Evolutionary conservation across 345 rosid species (phyloP), one percentile per base, ranked within the genome.

Genomic region (Sisymbrium irio): DNA sequence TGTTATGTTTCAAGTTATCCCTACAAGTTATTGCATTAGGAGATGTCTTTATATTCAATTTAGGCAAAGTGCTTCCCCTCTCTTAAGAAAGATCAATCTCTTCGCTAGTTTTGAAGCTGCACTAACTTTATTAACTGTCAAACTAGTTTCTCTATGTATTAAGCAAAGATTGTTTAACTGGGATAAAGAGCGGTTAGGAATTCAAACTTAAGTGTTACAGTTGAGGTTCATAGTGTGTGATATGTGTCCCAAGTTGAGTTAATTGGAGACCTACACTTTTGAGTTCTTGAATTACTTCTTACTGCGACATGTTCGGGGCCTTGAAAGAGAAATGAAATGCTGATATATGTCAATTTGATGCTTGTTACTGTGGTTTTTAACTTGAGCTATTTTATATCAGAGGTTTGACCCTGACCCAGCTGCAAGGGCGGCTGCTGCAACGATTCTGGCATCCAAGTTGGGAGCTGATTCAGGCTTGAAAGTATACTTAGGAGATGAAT

Each of bases 341-440:
- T 41, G n/a, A 44, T 64, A 64, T 64, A 54, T 63, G 11, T 33
- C 44, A 59, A 15, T 11, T 11, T 2, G n/a, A 15, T 65, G 41
- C 17, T 54, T 50, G 11, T 50, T 46, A 65, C 10, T 63, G 35
- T 63, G 18, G 37, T 8, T 18, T 63, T 40, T 62, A 32, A 75
- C 74, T 53, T 45, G 54, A 56, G 13, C 32, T 70, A 35, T 70
- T 62, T 47, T 64, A 67, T 65, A 72, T 75, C 87, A 94, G 98
- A 88, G 89, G 74, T 94, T 88, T 71, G 97, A 91, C 77, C 86
- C 96, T 49, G 98, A 94, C 78, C 98, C 98, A 53, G 96, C 98
- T 42, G 96, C 96, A 27, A 91, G 92, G 83, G 97, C 97, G 42
- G 98, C 98, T 44, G 98, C 98, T 69, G 98, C 98, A 58, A 82